A percentile compares a stretch with the other conserved stretches of the same genome.
Conservation (phyloP, 192 early-diverging fungal genomes). For the Backusella luteola region DNA sequence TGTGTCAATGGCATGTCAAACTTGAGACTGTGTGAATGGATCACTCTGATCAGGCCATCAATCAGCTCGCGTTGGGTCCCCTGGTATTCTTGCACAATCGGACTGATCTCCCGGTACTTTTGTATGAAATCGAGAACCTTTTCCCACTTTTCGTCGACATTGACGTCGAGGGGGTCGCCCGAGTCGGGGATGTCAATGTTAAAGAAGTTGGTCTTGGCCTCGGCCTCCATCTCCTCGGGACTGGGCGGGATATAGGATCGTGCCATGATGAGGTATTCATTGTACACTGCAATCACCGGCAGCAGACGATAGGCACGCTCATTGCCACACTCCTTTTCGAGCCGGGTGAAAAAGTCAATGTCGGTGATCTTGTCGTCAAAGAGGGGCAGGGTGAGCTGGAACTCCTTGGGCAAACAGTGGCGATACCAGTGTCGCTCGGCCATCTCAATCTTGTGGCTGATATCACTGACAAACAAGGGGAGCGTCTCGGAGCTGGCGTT, state of each 20-base stretch:
- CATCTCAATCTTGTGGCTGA: slow-evolving; percentile 7
- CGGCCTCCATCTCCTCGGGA: neutral
- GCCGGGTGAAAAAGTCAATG: neutral
- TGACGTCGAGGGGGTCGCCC: neutral
- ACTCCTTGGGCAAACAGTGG: neutral
- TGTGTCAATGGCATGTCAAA: neutral
- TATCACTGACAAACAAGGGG: neutral
- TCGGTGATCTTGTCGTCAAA: slow-evolving; percentile 14
- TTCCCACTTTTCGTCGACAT: neutral
- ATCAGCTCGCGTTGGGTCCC: neutral
- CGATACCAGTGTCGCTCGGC: slow-evolving; percentile 17
- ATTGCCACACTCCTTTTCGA: neutral
- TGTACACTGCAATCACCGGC: neutral
- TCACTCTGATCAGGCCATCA: neutral
- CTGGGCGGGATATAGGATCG: neutral
- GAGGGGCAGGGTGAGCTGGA: neutral
- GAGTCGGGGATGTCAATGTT: neutral
- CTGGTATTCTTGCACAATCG: too few relatives aligned
- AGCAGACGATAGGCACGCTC: neutral
- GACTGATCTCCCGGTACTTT: neutral
- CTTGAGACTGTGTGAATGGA: neutral
- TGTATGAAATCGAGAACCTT: neutral
- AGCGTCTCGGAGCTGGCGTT: neutral
- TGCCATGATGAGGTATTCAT: slow-evolving; percentile 13
- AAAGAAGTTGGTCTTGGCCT: neutral